phyloP scores from a whole-genome alignment of 2,329 filamentous ascomycete genomes.

The Penicillium sp. region DNA sequence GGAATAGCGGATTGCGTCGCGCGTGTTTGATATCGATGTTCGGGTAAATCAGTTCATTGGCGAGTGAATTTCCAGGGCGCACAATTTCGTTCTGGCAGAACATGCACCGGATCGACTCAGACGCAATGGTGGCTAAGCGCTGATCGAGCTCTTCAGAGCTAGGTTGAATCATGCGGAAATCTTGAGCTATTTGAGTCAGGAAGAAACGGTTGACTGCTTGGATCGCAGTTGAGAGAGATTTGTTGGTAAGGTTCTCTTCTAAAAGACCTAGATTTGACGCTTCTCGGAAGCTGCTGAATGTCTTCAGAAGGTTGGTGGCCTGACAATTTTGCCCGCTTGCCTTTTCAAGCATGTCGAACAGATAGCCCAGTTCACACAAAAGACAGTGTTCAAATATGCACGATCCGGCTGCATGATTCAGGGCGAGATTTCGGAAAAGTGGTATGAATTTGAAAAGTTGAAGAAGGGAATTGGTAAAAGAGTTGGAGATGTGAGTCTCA shows the following conservation, averaged over 20 bases:
- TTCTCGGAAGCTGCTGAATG: conserved; percentile 79
- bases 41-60: conserved; percentile 85
- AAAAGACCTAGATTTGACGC: conserved; percentile 75
- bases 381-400: conserved; percentile 83
- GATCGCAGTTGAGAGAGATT: conserved; percentile 75
- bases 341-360: conserved; percentile 98
- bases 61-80: conserved; percentile 72
- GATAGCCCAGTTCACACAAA: conserved; percentile 88
- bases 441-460: conserved; percentile 92
- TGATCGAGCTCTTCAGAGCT: conserved; percentile 68
- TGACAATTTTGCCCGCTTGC: conserved; percentile 92
- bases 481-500: conserved; percentile 95
- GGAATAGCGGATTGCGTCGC: conserved; percentile 50
- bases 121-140: conserved; percentile 50
- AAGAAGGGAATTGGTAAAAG: conserved; percentile 88
- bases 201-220: conserved; percentile 85
- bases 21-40: conserved; percentile 53
- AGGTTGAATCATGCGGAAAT: conserved; percentile 68
- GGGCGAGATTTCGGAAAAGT: conserved; percentile 78
- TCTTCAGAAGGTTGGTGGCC: conserved; percentile 90
- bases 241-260: conserved; percentile 75
- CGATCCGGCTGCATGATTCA: conserved; percentile 82
- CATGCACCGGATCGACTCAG: conserved; percentile 70
- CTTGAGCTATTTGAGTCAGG: conserved; percentile 73
- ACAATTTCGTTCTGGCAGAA: conserved; percentile 85